Evolutionary conservation across 129 eudicot genomes (phyloP).

Genomic region (Mikania micrantha): DNA sequence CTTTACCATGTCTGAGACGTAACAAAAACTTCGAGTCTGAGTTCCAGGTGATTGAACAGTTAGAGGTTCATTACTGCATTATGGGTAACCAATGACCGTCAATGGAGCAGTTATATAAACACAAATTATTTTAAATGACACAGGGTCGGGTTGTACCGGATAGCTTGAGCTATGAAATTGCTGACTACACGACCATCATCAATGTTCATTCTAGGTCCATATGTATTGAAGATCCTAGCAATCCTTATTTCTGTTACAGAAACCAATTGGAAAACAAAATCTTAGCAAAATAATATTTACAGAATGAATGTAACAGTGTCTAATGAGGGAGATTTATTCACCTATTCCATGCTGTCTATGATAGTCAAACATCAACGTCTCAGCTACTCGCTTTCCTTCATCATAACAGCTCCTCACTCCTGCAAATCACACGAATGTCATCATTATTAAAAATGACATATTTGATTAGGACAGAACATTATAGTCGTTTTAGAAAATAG

Average conservation of each 20-base stretch:
- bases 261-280: neutral
- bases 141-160: slow-evolving; percentile 40
- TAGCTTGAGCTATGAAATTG: slow-evolving; percentile 85
- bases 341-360: slow-evolving; percentile 86
- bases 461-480: no score
- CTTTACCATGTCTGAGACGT: slow-evolving; percentile 88
- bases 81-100: neutral
- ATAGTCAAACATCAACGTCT: slow-evolving; percentile 87
- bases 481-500: neutral
- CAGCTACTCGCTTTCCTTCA: slow-evolving; percentile 92
- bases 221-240: slow-evolving; percentile 85
- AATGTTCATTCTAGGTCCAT: slow-evolving; percentile 89
- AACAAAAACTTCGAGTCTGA: slow-evolving; percentile 96
- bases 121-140: neutral
- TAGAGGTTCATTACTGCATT: slow-evolving; percentile 64
- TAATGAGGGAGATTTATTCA: neutral
- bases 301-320: neutral
- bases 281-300: neutral
- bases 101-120: neutral
- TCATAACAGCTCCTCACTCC: slow-evolving; percentile 95
- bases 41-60: slow-evolving; percentile 97
- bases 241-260: slow-evolving; percentile 60
- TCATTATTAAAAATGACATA: no score
- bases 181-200: slow-evolving; percentile 94
- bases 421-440: slow-evolving; percentile 17